Evolutionary conservation across 2,329 filamentous ascomycete species (phyloP).

Genomic region (Neonectria sp.): DNA sequence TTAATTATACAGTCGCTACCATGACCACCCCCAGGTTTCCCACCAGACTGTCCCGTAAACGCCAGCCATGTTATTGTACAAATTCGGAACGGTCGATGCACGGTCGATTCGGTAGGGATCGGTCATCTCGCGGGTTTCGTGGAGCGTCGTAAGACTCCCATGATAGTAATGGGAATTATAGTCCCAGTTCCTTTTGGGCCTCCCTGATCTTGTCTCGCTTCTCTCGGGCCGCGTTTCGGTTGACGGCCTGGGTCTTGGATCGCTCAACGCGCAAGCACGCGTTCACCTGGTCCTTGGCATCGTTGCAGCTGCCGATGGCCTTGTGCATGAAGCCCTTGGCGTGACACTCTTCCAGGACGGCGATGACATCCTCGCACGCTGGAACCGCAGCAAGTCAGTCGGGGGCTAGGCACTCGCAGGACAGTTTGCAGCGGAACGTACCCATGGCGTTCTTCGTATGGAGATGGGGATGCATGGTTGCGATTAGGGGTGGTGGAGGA

Average conservation of each 20-base stretch:
- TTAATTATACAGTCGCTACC: slow-evolving; percentile 25
- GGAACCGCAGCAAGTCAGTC: slow-evolving; percentile 40
- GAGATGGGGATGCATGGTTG: slow-evolving; percentile 94
- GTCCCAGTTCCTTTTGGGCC: slow-evolving; percentile 71
- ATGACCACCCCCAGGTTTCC: slow-evolving; percentile 21
- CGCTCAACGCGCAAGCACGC: slow-evolving; percentile 87
- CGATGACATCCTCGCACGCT: slow-evolving; percentile 98
- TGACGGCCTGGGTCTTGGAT: slow-evolving; percentile 81
- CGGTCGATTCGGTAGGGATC: slow-evolving; percentile 12
- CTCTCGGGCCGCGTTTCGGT: slow-evolving; percentile 78
- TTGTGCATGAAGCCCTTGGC: slow-evolving; percentile 94
- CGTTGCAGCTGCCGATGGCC: slow-evolving; percentile 90
- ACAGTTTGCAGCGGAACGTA: slow-evolving; percentile 56
- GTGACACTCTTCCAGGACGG: slow-evolving; percentile 95
- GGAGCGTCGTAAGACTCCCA: slow-evolving; percentile 5
- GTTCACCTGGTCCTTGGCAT: slow-evolving; percentile 86
- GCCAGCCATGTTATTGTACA: slow-evolving; percentile 36
- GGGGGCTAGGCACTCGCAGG: background rate
- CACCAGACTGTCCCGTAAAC: slow-evolving; percentile 28
- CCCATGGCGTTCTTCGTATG: slow-evolving; percentile 93
- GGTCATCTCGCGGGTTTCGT: slow-evolving; percentile 8
- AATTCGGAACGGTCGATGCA: slow-evolving; percentile 14
- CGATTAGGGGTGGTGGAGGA: slow-evolving; percentile 11
- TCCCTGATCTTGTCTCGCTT: slow-evolving; percentile 81
- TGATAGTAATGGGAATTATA: slow-evolving; percentile 44